Percentiles rank a stretch among this genome's conserved stretches.
phyloP scores from a whole-genome alignment of 108 stramenopile species.

The Mayamaea pseudoterrestris region DNA sequence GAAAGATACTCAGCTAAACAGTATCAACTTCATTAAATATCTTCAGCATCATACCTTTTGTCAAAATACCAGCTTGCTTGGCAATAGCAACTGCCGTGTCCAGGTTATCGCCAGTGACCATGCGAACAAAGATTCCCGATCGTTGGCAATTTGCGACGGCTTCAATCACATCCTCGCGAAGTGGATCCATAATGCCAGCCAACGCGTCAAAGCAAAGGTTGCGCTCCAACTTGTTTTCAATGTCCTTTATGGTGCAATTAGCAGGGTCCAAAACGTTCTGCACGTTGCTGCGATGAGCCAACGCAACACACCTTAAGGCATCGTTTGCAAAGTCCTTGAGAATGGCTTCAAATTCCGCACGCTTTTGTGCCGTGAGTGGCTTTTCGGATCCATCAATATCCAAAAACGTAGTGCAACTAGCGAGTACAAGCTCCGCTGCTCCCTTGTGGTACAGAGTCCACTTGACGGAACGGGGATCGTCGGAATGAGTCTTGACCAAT shows the following conservation, averaged over 20 bases:
- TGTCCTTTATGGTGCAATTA: slow-evolving; percentile 18
- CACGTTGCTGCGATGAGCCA: slow-evolving; percentile 33
- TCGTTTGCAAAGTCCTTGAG: slow-evolving; percentile 38
- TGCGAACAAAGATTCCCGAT: slow-evolving; percentile 90
- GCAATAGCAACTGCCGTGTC: slow-evolving; percentile 91
- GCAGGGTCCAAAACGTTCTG: slow-evolving; percentile 19
- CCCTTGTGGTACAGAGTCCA: slow-evolving; percentile 68
- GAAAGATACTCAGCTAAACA: slow-evolving; percentile 3
- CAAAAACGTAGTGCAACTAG: slow-evolving; percentile 41
- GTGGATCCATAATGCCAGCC: slow-evolving; percentile 86
- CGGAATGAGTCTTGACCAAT: slow-evolving; percentile 22
- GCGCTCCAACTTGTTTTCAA: slow-evolving; percentile 38
- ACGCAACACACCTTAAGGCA: slow-evolving; percentile 59
- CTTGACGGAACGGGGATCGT: not conserved
- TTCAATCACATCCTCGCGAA: slow-evolving; percentile 77
- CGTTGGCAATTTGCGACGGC: slow-evolving; percentile 84
- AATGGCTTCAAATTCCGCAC: slow-evolving; percentile 21
- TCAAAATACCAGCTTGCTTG: slow-evolving; percentile 80
- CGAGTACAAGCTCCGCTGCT: slow-evolving; percentile 49
- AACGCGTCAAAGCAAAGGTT: slow-evolving; percentile 63
- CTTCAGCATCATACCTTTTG: slow-evolving; percentile 26
- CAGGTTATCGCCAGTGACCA: slow-evolving; percentile 97
- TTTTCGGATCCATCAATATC: slow-evolving; percentile 42
- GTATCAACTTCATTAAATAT: too few relatives aligned
- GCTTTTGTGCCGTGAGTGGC: slow-evolving; percentile 35